Conservation (phyloP, 345 rosid genomes). For the Euphorbia tirucalli region DNA sequence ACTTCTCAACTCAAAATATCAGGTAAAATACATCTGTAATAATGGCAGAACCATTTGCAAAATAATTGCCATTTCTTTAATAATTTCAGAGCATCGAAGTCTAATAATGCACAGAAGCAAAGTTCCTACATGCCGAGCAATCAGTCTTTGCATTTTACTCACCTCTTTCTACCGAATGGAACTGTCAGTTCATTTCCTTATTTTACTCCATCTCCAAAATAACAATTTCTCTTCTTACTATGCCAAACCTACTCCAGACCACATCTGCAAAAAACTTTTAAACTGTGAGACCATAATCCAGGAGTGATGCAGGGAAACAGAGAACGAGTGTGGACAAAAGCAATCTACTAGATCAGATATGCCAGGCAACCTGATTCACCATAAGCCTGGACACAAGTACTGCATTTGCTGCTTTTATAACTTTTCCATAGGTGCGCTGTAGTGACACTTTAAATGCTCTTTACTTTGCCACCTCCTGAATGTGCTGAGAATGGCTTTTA, state of each 20-base stretch:
- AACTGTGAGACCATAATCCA: neutral
- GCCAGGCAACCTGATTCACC: slow-evolving; percentile 17
- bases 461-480: slow-evolving; percentile 55
- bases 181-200: neutral
- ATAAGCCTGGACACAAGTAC: slow-evolving; percentile 3
- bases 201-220: neutral
- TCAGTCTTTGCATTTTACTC: slow-evolving; percentile 10
- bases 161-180: slow-evolving; percentile 8
- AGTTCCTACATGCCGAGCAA: neutral
- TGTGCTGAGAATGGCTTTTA: slow-evolving; percentile 81
- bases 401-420: slow-evolving; percentile 17
- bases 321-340: neutral
- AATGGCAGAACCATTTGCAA: neutral
- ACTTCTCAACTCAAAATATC: neutral
- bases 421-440: slow-evolving; percentile 10
- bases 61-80: neutral
- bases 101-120: slow-evolving; percentile 1
- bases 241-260: slow-evolving; percentile 17
- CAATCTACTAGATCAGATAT: slow-evolving; percentile 7
- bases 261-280: slow-evolving; percentile 12
- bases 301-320: neutral
- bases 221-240: slow-evolving; percentile 15
- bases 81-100: neutral
- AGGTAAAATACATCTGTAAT: neutral
- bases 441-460: slow-evolving; percentile 19